These are phyloP conservation scores for Saksenaea oblongispora DNA, from an alignment of 371 early-diverging fungal species.

Conservation along the genomic window DNA sequence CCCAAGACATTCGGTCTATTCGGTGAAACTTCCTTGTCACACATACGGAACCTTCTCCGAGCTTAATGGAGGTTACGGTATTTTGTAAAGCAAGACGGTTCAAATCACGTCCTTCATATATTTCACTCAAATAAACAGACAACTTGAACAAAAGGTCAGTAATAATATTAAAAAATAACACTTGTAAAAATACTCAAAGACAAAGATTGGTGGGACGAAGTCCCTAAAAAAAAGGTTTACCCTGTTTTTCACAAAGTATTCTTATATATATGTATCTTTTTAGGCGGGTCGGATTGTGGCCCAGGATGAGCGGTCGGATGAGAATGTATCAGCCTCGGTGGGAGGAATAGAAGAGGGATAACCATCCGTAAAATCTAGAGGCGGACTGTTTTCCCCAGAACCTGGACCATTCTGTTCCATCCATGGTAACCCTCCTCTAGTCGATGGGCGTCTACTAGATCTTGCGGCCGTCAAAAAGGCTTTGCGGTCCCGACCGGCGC, in stretches of 20 bases:
- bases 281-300: neutral
- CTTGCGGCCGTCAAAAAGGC: conserved; percentile 1
- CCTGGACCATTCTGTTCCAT: neutral
- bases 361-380: neutral
- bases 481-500: neutral
- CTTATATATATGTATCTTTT: neutral
- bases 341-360: neutral
- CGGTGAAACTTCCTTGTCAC: neutral
- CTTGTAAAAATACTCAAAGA: neutral
- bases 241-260: neutral
- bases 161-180: neutral
- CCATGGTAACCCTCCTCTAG: neutral
- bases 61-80: neutral
- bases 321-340: neutral
- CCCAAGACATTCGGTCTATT: neutral
- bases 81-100: too few species aligned
- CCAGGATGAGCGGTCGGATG: conserved; percentile 2
- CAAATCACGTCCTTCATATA: neutral
- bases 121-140: neutral
- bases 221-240: neutral
- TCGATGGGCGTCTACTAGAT: neutral
- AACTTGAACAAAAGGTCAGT: neutral
- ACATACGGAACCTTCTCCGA: neutral
- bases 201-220: neutral
- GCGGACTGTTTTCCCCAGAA: neutral